A percentile compares a stretch with the other conserved stretches of the same genome.
Conservation (phyloP, 2,329 filamentous ascomycete species). For the Alternaria sp. region DNA sequence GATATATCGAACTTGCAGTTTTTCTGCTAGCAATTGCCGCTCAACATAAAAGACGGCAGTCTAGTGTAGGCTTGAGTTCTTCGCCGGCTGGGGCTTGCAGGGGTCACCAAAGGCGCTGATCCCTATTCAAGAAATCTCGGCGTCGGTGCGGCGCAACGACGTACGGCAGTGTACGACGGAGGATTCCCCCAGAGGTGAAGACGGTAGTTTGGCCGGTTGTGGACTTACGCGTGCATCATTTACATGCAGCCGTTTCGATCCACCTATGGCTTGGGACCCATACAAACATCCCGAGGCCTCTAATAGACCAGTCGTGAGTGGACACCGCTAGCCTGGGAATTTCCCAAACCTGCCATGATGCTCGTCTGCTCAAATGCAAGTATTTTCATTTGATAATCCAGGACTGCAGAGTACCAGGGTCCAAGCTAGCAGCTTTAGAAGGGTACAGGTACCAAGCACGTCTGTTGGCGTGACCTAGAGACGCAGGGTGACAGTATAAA, state of each 20-base stretch:
- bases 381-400: constrained; percentile 1
- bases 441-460: not conserved
- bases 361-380: constrained; percentile 5
- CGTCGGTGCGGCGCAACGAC: not conserved
- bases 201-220: not conserved
- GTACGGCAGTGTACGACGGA: not conserved
- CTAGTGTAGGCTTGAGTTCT: not conserved
- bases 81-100: not conserved
- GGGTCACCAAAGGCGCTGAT: not conserved
- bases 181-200: not conserved
- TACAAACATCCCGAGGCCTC: not conserved
- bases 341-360: not conserved
- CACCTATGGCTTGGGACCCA: constrained; percentile 18
- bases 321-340: not conserved
- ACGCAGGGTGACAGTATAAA: not conserved
- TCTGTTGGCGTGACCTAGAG: not conserved
- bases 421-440: not conserved
- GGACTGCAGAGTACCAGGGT: not conserved
- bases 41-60: not conserved
- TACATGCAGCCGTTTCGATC: constrained; percentile 7
- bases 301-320: not conserved
- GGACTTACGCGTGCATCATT: constrained; percentile 1
- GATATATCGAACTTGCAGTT: not conserved
- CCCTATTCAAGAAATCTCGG: not conserved
- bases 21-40: not conserved